Conservation (phyloP, 148 eudicot genomes). For the Bassia scoparia region DNA sequence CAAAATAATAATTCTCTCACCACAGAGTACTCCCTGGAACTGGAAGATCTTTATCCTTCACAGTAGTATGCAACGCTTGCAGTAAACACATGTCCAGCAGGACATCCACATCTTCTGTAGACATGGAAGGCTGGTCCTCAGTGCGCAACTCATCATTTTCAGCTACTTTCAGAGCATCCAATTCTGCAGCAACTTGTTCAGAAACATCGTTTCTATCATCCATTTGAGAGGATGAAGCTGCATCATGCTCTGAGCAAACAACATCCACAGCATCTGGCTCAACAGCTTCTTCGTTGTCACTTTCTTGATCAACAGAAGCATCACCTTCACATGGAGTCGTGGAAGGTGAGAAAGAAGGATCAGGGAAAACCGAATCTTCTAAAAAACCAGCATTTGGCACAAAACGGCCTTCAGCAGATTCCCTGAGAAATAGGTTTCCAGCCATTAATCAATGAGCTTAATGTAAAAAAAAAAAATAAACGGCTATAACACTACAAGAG, state of each 20-base stretch:
- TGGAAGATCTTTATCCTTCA: constrained; percentile 90
- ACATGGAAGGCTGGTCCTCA: constrained; percentile 48
- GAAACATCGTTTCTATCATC: constrained; percentile 33
- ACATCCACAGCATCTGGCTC: constrained; percentile 30
- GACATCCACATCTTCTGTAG: constrained; percentile 64
- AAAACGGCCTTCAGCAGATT: constrained; percentile 58
- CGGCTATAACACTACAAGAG: constrained; percentile 2
- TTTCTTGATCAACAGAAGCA: constrained; percentile 35
- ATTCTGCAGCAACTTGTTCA: constrained; percentile 40
- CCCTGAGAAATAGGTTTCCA: constrained; percentile 43
- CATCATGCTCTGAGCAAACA: constrained; percentile 27
- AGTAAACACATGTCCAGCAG: constrained; percentile 78
- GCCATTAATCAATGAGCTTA: constrained; percentile 18
- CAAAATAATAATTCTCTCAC: constrained; percentile 36
- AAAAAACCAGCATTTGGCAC: constrained; percentile 86
- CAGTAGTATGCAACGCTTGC: constrained; percentile 89
- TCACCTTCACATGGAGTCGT: constrained; percentile 42
- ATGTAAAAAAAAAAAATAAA: constrained; percentile 4
- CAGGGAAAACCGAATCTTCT: constrained; percentile 64
- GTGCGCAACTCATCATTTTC: constrained; percentile 45
- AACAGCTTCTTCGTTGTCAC: constrained; percentile 35
- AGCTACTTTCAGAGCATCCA: constrained; percentile 45
- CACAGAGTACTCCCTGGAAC: constrained; percentile 90
- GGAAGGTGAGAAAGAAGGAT: constrained; percentile 54
- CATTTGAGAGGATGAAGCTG: constrained; percentile 24